These are phyloP conservation scores for Yarrowia bubula DNA, from an alignment of 805 yeast species.

Conservation along the genomic window DNA sequence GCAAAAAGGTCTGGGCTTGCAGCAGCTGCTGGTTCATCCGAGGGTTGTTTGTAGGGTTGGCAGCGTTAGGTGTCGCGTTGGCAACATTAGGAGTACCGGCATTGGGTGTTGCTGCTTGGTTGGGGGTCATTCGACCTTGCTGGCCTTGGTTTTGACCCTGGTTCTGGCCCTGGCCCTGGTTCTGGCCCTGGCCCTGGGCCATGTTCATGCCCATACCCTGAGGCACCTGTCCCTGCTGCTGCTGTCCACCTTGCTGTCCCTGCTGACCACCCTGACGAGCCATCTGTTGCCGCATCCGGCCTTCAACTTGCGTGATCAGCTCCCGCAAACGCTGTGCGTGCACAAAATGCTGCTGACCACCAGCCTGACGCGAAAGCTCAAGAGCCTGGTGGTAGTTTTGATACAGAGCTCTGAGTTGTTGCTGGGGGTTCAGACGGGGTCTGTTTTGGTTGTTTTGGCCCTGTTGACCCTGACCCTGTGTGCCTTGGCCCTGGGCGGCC, in stretches of 20 bases:
- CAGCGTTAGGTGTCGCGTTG: not conserved
- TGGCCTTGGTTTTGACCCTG: not conserved
- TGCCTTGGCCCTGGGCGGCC: conserved; percentile 15
- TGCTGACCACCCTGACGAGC: conserved; percentile 30
- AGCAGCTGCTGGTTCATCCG: conserved; percentile 25
- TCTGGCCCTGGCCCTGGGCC: conserved; percentile 3
- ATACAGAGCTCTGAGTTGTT: conserved; percentile 36
- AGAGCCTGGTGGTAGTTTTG: conserved; percentile 37
- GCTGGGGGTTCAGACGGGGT: conserved; percentile 25
- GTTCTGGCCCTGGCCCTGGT: not conserved
- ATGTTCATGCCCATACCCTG: not conserved
- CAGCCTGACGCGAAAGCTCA: conserved; percentile 34
- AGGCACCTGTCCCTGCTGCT: not conserved
- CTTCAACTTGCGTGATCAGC: conserved; percentile 33
- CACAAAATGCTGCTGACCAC: conserved; percentile 37
- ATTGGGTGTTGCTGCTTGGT: not conserved
- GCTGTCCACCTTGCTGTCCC: conserved; percentile 7
- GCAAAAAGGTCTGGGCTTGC: conserved; percentile 17
- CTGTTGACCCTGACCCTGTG: conserved; percentile 13
- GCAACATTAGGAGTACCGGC: not conserved
- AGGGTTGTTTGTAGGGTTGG: conserved; percentile 14
- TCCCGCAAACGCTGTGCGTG: conserved; percentile 38
- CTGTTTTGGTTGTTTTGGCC: conserved; percentile 15
- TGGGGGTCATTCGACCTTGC: not conserved
- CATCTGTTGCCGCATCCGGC: conserved; percentile 31